phyloP scores from a whole-genome alignment of 306 rosid genomes.

The Ceratonia siliqua region DNA sequence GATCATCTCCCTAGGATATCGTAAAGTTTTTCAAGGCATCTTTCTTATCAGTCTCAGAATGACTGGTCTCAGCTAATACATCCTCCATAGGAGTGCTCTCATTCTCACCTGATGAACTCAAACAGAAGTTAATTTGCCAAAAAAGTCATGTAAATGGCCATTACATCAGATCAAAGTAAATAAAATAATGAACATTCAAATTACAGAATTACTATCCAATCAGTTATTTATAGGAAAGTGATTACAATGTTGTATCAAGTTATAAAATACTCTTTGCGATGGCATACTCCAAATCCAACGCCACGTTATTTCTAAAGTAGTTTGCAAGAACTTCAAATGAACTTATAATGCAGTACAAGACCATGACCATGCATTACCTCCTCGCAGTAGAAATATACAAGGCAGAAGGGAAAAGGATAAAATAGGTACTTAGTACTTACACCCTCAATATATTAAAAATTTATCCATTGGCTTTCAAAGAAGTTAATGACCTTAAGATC shows the following conservation, averaged over 20 bases:
- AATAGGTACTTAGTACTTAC: background rate
- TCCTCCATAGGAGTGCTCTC: constrained; percentile 29
- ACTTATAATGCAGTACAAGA: constrained; percentile 8
- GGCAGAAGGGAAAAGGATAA: background rate
- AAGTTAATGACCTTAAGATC: background rate
- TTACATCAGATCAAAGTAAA: constrained; percentile 14
- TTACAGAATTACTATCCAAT: constrained; percentile 7
- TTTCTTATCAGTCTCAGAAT: constrained; percentile 35
- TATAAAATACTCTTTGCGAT: background rate
- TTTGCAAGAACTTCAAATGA: constrained; percentile 35
- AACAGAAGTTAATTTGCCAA: constrained; percentile 27
- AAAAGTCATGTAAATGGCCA: constrained; percentile 4
- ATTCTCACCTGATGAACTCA: constrained; percentile 43
- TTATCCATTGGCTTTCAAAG: constrained; percentile 1
- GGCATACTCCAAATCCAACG: background rate
- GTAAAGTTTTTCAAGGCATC: constrained; percentile 42
- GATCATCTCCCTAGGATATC: constrained; percentile 32
- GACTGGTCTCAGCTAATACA: constrained; percentile 23
- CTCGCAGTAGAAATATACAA: background rate
- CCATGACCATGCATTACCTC: constrained; percentile 14
- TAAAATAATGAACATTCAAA: background rate
- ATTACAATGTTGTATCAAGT: too few species aligned
- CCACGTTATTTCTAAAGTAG: constrained; percentile 6
- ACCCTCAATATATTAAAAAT: background rate
- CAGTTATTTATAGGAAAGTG: background rate